Conservation (phyloP, 805 yeast species). For the Kodamaea jinghongensis region DNA sequence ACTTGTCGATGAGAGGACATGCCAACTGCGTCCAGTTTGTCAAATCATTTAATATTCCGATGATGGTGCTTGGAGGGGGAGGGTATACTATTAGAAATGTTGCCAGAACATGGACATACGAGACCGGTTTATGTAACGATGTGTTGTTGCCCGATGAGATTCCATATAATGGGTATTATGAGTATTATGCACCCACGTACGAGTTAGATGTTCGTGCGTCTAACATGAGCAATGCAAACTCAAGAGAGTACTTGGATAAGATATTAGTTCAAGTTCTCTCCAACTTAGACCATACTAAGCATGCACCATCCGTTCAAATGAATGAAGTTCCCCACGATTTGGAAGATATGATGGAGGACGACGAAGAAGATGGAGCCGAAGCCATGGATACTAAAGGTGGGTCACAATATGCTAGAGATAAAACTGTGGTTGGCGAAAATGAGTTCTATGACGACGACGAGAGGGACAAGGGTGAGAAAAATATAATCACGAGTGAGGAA, state of each 20-base stretch:
- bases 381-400: conserved; percentile 29
- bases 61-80: conserved; percentile 30
- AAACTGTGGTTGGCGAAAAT: conserved; percentile 20
- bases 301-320: conserved; percentile 30
- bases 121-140: conserved; percentile 24
- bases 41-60: conserved; percentile 23
- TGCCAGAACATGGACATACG: conserved; percentile 28
- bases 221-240: conserved; percentile 28
- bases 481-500: conserved; percentile 11
- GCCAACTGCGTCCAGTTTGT: conserved; percentile 28
- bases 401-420: conserved; percentile 25
- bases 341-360: conserved; percentile 25
- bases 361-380: conserved; percentile 22
- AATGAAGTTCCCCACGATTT: conserved; percentile 25
- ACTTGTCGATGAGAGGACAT: conserved; percentile 27
- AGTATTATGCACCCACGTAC: conserved; percentile 29
- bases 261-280: conserved; percentile 22
- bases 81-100: conserved; percentile 29
- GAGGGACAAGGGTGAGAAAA: conserved; percentile 18
- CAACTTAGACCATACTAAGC: conserved; percentile 27
- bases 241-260: conserved; percentile 26
- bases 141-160: conserved; percentile 22
- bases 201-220: conserved; percentile 27
- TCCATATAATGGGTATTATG: conserved; percentile 31
- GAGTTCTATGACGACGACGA: conserved; percentile 27